Base-by-base conservation (phyloP, 305 asterid species). In the Rubia tinctorum region DNA sequence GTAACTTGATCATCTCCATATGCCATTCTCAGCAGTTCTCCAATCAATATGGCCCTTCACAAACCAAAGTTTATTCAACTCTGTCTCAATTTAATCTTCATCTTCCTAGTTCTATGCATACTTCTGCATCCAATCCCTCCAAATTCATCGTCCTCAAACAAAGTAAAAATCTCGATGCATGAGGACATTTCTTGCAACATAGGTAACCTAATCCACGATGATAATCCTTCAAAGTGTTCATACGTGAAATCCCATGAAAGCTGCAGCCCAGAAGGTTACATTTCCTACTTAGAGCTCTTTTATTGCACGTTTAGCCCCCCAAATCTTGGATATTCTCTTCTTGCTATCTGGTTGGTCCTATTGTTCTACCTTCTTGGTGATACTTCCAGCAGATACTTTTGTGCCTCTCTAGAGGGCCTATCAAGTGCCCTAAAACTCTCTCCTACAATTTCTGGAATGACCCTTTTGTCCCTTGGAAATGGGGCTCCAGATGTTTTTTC, bases 401-500 rank as follows among this genome's bases (percentile, higher is more conserved):
- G 91, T 78, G 86, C 89, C 27, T 88, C 90, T 6, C 92, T 89
- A 2, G 91, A 84, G 74, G 73, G 82, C 59, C 79, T 91, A 2
- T 85, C 96, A 0, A 63, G 68, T 17, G 82, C 73, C 37, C 75
- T 91, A 47, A 86, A 80, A 40, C 87, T 90, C 6, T 83, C 96
- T 1, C 97, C 96, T 20, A 80, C 93, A 3, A 76, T 91, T 42
- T 93, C 96, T 58, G 95, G 97, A 7, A 85, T 89, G 27, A 91
- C 96, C 34, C 90, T 91, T 65, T 90, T 91, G 55, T 94, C 97
- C 30, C 79, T 91, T 12, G 97, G 97, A 8, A 91, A 90, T 76
- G 96, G 96, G 22, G 97, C 97, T 34, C 88, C 86, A 43, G 96
- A 92, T 76, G 95, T 92, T 34, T 88, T 92, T 49, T 64, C 90